Evolutionary conservation across 164 flowering plant genomes (phyloP).

Genomic region (Tetrastigma voinierianum): DNA sequence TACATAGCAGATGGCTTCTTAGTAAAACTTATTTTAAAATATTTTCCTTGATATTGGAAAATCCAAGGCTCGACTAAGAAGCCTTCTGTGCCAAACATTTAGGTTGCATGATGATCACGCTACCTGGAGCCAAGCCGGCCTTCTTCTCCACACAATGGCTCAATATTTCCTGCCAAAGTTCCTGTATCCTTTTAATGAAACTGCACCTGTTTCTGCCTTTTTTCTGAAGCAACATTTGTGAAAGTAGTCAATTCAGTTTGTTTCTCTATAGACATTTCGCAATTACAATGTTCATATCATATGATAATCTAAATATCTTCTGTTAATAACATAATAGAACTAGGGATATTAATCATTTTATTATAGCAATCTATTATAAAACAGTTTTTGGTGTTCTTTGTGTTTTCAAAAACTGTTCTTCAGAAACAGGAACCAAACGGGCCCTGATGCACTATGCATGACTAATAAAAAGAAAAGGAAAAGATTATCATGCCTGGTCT

Average conservation of each 20-base stretch:
- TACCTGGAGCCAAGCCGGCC: slow-evolving; percentile 99
- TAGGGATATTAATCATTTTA: no score
- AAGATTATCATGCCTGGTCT: not conserved
- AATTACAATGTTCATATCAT: no score
- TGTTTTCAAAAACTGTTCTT: no score
- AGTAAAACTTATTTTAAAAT: not conserved
- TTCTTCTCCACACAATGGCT: slow-evolving; percentile 95
- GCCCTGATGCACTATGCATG: not conserved
- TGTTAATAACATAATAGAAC: no score
- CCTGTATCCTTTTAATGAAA: slow-evolving; percentile 51
- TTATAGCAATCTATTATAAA: no score
- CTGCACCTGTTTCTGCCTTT: not conserved
- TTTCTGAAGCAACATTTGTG: not conserved
- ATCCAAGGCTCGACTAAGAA: not conserved
- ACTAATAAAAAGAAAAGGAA: not conserved
- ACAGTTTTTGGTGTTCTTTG: no score
- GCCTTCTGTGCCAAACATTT: slow-evolving; percentile 6
- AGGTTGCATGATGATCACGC: slow-evolving; percentile 99
- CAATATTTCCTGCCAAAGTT: slow-evolving; percentile 88
- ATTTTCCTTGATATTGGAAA: not conserved
- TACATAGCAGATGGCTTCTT: not conserved
- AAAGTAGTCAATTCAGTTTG: not conserved
- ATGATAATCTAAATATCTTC: no score
- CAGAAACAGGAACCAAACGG: no score
- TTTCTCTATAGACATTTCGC: no score